A percentile compares a stretch with the other conserved stretches of the same genome.
Evolutionary conservation across 2,329 filamentous ascomycete genomes (phyloP).

Genomic region (Botryotinia narcissicola): DNA sequence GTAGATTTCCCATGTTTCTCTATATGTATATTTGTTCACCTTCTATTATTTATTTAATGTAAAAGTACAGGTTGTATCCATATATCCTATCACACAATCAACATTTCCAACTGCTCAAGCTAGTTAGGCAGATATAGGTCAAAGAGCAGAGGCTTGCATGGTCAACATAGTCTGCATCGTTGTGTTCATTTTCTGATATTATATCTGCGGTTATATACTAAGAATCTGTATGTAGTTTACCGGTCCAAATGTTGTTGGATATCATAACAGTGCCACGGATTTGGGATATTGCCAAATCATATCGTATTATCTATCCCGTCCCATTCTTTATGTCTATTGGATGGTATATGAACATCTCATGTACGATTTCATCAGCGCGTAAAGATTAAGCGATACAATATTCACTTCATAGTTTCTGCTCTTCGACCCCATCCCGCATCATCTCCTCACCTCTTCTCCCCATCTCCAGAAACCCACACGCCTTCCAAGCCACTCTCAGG

Average conservation of each 20-base stretch:
- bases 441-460: slow-evolving; percentile 24
- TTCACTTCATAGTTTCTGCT: not conserved
- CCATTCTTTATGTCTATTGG: not conserved
- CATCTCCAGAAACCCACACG: not conserved
- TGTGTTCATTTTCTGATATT: not conserved
- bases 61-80: not conserved
- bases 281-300: not conserved
- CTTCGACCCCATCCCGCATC: slow-evolving; percentile 20
- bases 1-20: not conserved
- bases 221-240: not conserved
- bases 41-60: not conserved
- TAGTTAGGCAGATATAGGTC: not conserved
- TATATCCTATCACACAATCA: no score
- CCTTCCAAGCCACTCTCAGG: not conserved
- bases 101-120: not conserved
- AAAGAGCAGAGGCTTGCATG: not conserved
- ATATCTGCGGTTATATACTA: not conserved
- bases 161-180: not conserved
- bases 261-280: not conserved
- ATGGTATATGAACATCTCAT: not conserved
- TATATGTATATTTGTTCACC: not conserved
- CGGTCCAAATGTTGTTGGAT: not conserved
- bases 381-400: not conserved
- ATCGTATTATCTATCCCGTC: not conserved
- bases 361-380: fast-evolving